Percentiles rank a stretch among this genome's conserved stretches.
Conservation (phyloP, 2,329 filamentous ascomycete species). For the Herpotrichia juniperi region DNA sequence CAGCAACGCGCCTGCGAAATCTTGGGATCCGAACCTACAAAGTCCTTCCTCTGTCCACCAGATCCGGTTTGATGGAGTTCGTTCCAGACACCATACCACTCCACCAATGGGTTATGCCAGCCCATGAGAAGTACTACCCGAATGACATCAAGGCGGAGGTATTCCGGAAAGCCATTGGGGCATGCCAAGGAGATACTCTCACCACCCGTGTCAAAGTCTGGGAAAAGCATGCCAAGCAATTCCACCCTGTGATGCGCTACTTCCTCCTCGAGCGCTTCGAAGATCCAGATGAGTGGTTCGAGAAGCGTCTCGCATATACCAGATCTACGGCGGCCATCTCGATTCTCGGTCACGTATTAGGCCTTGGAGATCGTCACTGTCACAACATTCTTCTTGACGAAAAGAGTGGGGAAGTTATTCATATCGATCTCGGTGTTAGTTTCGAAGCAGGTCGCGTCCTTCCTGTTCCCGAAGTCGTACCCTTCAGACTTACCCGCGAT, state of each 20-base stretch:
- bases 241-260: conserved; percentile 92
- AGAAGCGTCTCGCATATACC: conserved; percentile 86
- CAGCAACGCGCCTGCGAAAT: conserved; percentile 83
- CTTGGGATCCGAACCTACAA: conserved; percentile 96
- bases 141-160: conserved; percentile 77
- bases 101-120: conserved; percentile 89
- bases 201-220: conserved; percentile 77
- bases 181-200: conserved; percentile 71
- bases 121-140: conserved; percentile 85
- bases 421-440: conserved; percentile 95
- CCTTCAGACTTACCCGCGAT: conserved; percentile 91
- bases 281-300: conserved; percentile 96
- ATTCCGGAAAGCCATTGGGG: conserved; percentile 80
- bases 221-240: conserved; percentile 77
- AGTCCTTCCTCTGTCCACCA: conserved; percentile 84
- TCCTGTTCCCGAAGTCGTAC: conserved; percentile 92
- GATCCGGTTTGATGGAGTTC: conserved; percentile 94
- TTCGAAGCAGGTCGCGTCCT: conserved; percentile 97
- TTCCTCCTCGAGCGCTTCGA: conserved; percentile 97
- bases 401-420: conserved; percentile 88
- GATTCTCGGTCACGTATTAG: conserved; percentile 90
- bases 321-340: conserved; percentile 93
- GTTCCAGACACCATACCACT: conserved; percentile 91
- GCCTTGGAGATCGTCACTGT: conserved; percentile 90
- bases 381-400: conserved; percentile 96